Evolutionary conservation across 1,284 basidiomycete species (phyloP).

Genomic region (Cutaneotrichosporon spelunceum): DNA sequence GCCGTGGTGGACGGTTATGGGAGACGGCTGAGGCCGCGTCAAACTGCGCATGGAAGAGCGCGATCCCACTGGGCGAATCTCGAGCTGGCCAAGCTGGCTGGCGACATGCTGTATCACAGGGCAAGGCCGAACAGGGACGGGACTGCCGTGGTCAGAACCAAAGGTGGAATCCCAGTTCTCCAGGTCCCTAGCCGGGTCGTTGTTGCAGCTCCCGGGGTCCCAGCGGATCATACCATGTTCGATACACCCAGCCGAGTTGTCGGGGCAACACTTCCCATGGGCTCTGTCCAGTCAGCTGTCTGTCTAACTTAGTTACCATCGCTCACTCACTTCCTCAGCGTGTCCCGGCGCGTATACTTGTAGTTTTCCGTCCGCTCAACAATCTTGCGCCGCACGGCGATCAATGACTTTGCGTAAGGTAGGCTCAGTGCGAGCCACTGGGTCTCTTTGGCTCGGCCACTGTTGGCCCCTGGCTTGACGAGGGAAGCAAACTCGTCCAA

Average conservation of each 20-base stretch:
- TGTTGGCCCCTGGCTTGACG: conserved; percentile 32
- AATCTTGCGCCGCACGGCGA: conserved; percentile 48
- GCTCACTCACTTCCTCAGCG: conserved; percentile 48
- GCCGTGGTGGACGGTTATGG: neutral
- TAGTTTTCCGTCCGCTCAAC: conserved; percentile 52
- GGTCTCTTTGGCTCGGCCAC: neutral
- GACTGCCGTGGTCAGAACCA: neutral
- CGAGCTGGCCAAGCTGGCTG: neutral
- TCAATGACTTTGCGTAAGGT: conserved; percentile 40
- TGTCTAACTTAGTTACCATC: neutral
- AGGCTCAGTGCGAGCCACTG: conserved; percentile 42
- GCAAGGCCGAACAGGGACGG: neutral
- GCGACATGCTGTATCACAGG: neutral
- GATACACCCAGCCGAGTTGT: conserved; percentile 47
- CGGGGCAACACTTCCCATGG: conserved; percentile 12
- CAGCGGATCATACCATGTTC: conserved; percentile 45
- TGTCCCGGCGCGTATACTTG: conserved; percentile 51
- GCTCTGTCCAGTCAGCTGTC: neutral
- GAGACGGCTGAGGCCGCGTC: neutral
- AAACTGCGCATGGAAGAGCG: neutral
- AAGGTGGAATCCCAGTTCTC: conserved; percentile 14
- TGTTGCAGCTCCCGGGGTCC: conserved; percentile 30
- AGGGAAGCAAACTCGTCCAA: conserved; percentile 47
- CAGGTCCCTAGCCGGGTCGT: conserved; percentile 46
- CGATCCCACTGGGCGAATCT: neutral